Evolutionary conservation across 2,329 filamentous ascomycete genomes (phyloP).

Genomic region (Aspergillus fructus): DNA sequence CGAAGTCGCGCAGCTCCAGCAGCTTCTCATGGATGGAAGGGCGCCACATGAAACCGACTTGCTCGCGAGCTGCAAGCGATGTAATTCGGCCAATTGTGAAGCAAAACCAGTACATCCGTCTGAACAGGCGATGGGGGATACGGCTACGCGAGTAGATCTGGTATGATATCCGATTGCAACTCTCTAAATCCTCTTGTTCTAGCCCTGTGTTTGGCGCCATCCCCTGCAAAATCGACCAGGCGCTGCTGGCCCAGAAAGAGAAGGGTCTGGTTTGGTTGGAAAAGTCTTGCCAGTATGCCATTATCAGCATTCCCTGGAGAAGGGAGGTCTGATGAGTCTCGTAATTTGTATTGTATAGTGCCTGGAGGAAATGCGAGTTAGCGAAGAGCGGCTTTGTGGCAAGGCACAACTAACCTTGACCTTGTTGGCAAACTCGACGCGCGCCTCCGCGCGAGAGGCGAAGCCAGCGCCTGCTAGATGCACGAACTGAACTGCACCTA

Average conservation of each 20-base stretch:
- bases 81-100: too few species aligned
- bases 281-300: not conserved
- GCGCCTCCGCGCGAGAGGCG: not conserved
- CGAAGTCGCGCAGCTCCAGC: too few species aligned
- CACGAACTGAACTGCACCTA: not conserved
- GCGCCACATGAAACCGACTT: too few species aligned
- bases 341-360: not conserved
- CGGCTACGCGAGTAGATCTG: too few species aligned
- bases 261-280: not conserved
- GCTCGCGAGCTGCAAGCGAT: too few species aligned
- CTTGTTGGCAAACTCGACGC: not conserved
- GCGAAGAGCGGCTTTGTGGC: not conserved
- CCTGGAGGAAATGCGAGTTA: not conserved
- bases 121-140: too few species aligned
- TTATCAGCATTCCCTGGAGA: not conserved
- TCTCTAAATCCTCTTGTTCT: too few species aligned
- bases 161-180: too few species aligned
- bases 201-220: too few species aligned
- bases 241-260: not conserved
- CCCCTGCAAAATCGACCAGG: not conserved
- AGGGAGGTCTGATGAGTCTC: not conserved
- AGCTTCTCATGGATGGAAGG: too few species aligned
- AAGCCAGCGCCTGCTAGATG: not conserved
- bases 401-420: not conserved
- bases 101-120: too few species aligned